Base-by-base conservation (phyloP, 2,329 filamentous ascomycete genomes). In the Ophidiomyces ophidiicola region DNA sequence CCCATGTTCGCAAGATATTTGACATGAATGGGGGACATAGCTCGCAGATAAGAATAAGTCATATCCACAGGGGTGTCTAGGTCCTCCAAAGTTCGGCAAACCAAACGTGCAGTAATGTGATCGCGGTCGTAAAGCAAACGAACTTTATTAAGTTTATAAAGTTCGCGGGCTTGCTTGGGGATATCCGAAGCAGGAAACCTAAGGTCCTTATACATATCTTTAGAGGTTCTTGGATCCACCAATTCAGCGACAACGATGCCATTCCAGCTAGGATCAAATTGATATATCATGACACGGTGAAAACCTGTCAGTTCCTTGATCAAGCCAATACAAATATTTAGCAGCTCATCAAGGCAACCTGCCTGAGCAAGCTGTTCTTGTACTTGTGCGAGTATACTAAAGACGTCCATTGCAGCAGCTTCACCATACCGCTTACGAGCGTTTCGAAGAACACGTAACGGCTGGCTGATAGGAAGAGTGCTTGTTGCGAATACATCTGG, bases 71-170 rank as follows among this genome's bases (percentile, higher is more conserved):
- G 36, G 17, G 28, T 7, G 6, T 3, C 26, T 11, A 38, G 11
- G 20, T 38, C 36, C 12, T 38, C 26, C 5, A 30, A 12, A 6
- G 36, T 31, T 23, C 36, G 17, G 12, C 36, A 38, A 3, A 38
- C 36, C 11, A 38, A 38, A 19, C 36, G 36, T 15, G 36, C 36
- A 38, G 36, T 38, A n/a, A 23, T 15, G 17, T 31, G 36, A 32
- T 38, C 26, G 5, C 36, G 26, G 15, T 38, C 36, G 24, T 38
- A 38, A 15, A 38, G 21, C 17, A 38, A 25, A 25, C 36, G 36
- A n/a, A 38, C 36, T 38, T 32, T 38, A 19, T 38, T 38, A 12
- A 38, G 20, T 18, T 31, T 38, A 17, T 38, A 38, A 15, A 38
- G 36, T 15, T 38, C 36, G 14, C 36, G 36, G 5, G 36, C 36